These are phyloP conservation scores for Dactylellina leptospora DNA, from an alignment of 2,329 filamentous ascomycete genomes.

Conservation along the genomic window DNA sequence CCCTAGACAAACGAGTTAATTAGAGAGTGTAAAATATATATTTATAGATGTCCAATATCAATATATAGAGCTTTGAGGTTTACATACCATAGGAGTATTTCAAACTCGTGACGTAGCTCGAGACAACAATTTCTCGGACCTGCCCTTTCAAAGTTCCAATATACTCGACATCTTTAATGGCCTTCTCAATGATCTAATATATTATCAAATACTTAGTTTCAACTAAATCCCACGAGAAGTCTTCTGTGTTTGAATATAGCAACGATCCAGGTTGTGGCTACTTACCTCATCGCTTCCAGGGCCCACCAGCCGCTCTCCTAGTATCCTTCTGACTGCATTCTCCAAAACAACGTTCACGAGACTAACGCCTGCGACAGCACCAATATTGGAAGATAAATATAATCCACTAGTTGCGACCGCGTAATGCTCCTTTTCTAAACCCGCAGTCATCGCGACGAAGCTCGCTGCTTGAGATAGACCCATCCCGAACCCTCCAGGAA, in stretches of 20 bases:
- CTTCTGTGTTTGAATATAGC: too few relatives aligned
- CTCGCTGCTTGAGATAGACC: slow-evolving; percentile 41
- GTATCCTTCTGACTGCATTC: slow-evolving; percentile 29
- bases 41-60: too few relatives aligned
- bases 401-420: slow-evolving; percentile 38
- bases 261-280: too few relatives aligned
- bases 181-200: slow-evolving; percentile 41
- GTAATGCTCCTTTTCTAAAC: slow-evolving; percentile 42
- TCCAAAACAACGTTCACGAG: slow-evolving; percentile 39
- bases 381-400: slow-evolving; percentile 37
- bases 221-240: too few relatives aligned
- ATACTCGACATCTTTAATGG: slow-evolving; percentile 42
- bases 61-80: too few relatives aligned
- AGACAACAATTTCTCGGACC: slow-evolving; percentile 24
- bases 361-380: slow-evolving; percentile 40
- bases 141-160: slow-evolving; percentile 24
- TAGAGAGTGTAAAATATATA: too few relatives aligned
- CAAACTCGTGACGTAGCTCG: slow-evolving; percentile 40
- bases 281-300: slow-evolving; percentile 36
- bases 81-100: slow-evolving; percentile 46
- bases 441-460: slow-evolving; percentile 48
- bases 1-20: too few relatives aligned
- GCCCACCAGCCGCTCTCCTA: slow-evolving; percentile 16
- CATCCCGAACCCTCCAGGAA: slow-evolving; percentile 67
- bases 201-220: too few relatives aligned